Evolutionary conservation across 2,329 filamentous ascomycete genomes (phyloP), one percentile per base, ranked within the genome.

Genomic region (Pseudogymnoascus sp.): DNA sequence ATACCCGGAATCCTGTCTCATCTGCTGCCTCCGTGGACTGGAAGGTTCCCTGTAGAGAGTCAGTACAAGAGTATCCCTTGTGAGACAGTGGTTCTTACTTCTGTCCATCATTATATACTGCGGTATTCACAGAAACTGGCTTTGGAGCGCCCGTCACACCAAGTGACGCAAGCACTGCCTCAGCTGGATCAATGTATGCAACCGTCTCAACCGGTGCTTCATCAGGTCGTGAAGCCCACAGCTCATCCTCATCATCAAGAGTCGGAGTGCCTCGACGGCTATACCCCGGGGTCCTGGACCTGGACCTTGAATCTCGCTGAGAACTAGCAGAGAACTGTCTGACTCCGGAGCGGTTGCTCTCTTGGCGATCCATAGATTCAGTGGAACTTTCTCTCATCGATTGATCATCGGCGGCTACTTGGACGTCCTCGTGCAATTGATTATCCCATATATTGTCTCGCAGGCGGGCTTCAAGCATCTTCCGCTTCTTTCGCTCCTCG

Each of bases 71-170:
- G 4, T 14, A 31, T 16, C n/a, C 2, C 25, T 18, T 16, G 9
- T 18, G 45, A 18, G n/a, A 52, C 3, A 23, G 31, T 31, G 9
- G 25, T 31, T 18, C 16, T 31, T 52, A 52, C 45, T 21, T 55
- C n/a, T 55, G 49, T 35, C 9, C 49, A 12, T 55, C 49, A n/a
- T 55, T 55, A 55, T 35, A 55, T 55, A 55, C 8, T 4, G 49
- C 49, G 3, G 49, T 55, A 14, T 55, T 35, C n/a, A 55, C 28
- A 18, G 58, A 60, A 28, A 61, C n/a, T 33, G 73, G 73, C 60
- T 75, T 76, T 33, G 74, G 68, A 37, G 66, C 63, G 25, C 74
- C 74, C 33, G 72, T 71, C 16, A 75, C 74, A 37, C 73, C 74
- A 11, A 76, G 63, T 43, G 72, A 70, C 62, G 72, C 72, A 63